Evolutionary conservation across 495 filamentous ascomycete species (phyloP), one percentile per base, ranked within the genome.

Genomic region (Cladorrhinum samala): DNA sequence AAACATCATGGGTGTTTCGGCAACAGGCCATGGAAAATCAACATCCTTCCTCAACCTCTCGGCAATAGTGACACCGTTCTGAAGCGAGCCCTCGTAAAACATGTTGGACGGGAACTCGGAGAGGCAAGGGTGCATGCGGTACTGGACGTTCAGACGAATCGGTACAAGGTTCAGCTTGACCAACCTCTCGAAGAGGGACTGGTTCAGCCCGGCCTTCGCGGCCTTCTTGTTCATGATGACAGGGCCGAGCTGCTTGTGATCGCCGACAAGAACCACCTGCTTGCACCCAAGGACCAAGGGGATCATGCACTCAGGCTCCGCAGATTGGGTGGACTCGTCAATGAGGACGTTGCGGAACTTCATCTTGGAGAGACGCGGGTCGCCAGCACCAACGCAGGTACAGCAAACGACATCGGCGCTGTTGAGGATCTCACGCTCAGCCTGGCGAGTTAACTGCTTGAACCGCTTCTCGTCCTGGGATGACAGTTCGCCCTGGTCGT

Each of bases 191-290:
- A 99, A 99, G 41, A 99, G 80, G 9, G 91, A 96, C 70, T 97
- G 94, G 68, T 97, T 96, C 20, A 99, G 74, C 56, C 93, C 93
- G 49, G 93, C 93, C 70, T 96, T 96, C 57, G 93, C 93, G 2
- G 93, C 93, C 70, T 96, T 97, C 81, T 99, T 99, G 78, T 97
- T 97, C 94, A 99, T 99, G 68, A 99, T 96, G 61, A 99, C 93
- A 8, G 93, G 93, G 0, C 93, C 93, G 53, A 99, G 84, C 69
- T 99, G 93, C 68, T 96, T 94, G 70, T 99, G 94, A 72, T 99
- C 93, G 53, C 93, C 93, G 45, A 99, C 93, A 17, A 99, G 82
- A 2, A 99, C 93, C 25, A 95, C 90, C 66, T 99, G 93, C 75
- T 97, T 99, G 77, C 93, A 97, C 25, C 93, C 94, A 6, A 99